These are phyloP conservation scores for Kitagawia praeruptora DNA, from an alignment of 129 eudicot genomes.

Conservation along the genomic window DNA sequence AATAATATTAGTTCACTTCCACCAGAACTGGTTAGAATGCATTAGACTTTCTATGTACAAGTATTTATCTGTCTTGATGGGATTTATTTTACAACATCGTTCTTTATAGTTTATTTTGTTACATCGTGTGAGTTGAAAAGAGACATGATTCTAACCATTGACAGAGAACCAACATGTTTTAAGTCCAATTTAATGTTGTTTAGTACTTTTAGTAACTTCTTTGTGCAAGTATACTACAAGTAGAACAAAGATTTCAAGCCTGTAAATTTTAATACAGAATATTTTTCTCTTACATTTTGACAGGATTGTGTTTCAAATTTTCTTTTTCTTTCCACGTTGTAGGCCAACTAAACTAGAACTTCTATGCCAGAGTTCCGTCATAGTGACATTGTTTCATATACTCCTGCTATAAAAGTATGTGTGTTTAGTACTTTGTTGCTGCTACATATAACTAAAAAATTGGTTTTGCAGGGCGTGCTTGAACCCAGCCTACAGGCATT, in stretches of 20 bases:
- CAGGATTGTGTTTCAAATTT: neutral
- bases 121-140: neutral
- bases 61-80: neutral
- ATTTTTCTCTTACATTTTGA: neutral
- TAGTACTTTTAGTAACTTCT: neutral
- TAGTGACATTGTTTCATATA: neutral
- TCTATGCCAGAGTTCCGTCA: neutral
- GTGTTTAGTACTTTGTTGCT: neutral
- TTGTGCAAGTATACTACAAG: neutral
- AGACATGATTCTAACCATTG: neutral
- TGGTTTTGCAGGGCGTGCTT: conserved; percentile 76
- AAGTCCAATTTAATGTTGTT: neutral
- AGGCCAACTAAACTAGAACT: neutral
- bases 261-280: neutral
- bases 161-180: neutral
- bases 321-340: neutral
- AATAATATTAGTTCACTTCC: conserved; percentile 77
- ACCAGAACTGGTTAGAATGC: conserved; percentile 63
- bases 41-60: neutral
- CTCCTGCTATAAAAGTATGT: neutral
- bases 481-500: conserved; percentile 79
- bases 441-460: neutral
- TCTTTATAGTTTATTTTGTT: neutral
- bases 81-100: neutral
- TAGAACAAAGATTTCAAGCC: neutral